A percentile compares a stretch with the other conserved stretches of the same genome.
Conservation (phyloP, 164 flowering plant genomes). For the Vitis labrusca region DNA sequence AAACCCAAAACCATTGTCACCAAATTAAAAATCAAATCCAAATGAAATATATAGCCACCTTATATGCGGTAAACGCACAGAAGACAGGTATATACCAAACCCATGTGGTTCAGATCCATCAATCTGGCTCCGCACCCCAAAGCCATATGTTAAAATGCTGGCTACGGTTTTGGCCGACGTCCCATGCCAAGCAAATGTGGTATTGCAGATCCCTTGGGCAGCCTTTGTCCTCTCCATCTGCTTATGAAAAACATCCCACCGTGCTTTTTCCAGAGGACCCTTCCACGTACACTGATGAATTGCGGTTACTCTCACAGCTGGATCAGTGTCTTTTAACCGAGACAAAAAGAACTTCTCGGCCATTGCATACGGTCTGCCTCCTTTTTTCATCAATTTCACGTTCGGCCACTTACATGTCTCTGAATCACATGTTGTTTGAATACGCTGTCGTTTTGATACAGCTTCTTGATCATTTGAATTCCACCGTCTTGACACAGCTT, state of each 20-base stretch:
- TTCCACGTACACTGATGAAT: constrained; percentile 33
- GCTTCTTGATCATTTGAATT: neutral
- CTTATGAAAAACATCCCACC: constrained; percentile 34
- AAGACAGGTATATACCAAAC: constrained; percentile 42
- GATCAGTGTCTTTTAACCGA: constrained; percentile 20
- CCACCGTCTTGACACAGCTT: constrained; percentile 6
- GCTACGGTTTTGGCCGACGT: constrained; percentile 26
- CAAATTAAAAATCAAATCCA: neutral
- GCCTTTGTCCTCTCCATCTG: constrained; percentile 33
- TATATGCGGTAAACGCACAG: constrained; percentile 27
- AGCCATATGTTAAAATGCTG: constrained; percentile 45
- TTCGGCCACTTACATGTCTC: constrained; percentile 34
- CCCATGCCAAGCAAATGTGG: constrained; percentile 51
- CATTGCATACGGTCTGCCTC: constrained; percentile 16
- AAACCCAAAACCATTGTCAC: neutral
- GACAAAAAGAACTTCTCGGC: constrained; percentile 28
- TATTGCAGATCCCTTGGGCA: constrained; percentile 41
- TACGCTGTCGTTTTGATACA: constrained; percentile 12
- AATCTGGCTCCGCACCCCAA: constrained; percentile 22
- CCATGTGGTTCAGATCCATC: constrained; percentile 31
- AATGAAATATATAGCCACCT: constrained; percentile 31
- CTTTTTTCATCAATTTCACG: constrained; percentile 27
- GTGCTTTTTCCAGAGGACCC: constrained; percentile 31
- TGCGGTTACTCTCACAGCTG: constrained; percentile 23
- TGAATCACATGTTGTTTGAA: neutral